Evolutionary conservation across 306 rosid genomes (phyloP), one percentile per base, ranked within the genome.

Genomic region (Cercis canadensis): DNA sequence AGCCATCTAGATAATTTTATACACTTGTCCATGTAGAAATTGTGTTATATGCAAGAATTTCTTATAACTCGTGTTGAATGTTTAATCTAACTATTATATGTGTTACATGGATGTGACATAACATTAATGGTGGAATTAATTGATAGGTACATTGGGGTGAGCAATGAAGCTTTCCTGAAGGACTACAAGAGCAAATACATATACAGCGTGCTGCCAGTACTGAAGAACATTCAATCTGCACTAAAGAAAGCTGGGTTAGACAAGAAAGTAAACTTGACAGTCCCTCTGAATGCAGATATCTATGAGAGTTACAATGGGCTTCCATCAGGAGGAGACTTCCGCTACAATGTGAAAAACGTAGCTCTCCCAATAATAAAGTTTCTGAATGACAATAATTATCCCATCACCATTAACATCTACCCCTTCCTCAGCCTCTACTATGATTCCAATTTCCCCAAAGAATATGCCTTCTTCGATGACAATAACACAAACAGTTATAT

Each of bases 401-500:
- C 88, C 6, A 72, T 89, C 43, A 62, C 84, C 57, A 85, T 89
- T 57, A 89, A 87, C 75, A 89, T 89, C 77, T 87, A 89, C 75
- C 96, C 96, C 1, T 89, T 84, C 72, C 95, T 88, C 41, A 88
- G 95, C 78, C 86, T 88, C 57, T 83, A 86, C 36, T 75, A 85
- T 0, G 92, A 86, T 56, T 71, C 92, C 3, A 12, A 82, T 7
- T 89, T 89, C 77, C 92, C 96, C 45, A 78, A 78, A 62, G 96
- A 84, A 3, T 89, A 75, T 10, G 92, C 92, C 75, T 89, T 80
- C 73, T 86, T 89, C 83, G 73, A 79, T 51, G 70, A 75, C 61
- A 32, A 33, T 5, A 68, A 24, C 29, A 1, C 29, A 24, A 24
- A 24, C 85, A 63, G 43, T 0, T 69, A 88, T 0, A 51, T 89